phyloP scores from a whole-genome alignment of 495 filamentous ascomycete genomes.

The Pyrenopolyporus hunteri region DNA sequence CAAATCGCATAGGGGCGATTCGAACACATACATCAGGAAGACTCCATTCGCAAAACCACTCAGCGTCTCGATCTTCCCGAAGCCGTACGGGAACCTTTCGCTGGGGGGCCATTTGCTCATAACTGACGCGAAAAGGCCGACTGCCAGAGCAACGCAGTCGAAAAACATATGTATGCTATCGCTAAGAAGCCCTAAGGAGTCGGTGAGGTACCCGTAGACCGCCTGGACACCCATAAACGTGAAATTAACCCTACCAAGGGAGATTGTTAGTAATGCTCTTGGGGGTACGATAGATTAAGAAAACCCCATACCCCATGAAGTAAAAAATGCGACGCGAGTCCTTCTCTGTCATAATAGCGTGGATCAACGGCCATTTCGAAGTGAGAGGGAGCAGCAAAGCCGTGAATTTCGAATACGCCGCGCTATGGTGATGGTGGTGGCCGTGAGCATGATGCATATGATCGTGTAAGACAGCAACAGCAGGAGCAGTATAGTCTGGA shows the following conservation, averaged over 20 bases:
- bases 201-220: constrained; percentile 89
- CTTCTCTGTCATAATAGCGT: constrained; percentile 86
- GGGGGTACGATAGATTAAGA: no score
- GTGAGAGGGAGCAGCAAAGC: constrained; percentile 68
- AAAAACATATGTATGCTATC: constrained; percentile 99
- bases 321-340: constrained; percentile 97
- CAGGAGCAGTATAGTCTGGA: constrained; percentile 13
- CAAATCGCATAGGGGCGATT: background rate
- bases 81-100: constrained; percentile 87
- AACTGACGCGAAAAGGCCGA: constrained; percentile 92
- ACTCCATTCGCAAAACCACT: constrained; percentile 97
- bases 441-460: constrained; percentile 32
- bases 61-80: constrained; percentile 94
- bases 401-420: constrained; percentile 63
- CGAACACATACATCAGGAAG: constrained; percentile 77
- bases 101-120: constrained; percentile 97
- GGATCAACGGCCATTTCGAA: constrained; percentile 73
- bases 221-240: constrained; percentile 94
- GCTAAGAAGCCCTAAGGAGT: constrained; percentile 90
- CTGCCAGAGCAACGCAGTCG: constrained; percentile 89
- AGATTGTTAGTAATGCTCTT: constrained; percentile 26
- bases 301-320: constrained; percentile 90
- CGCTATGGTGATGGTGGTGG: constrained; percentile 39
- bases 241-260: constrained; percentile 77
- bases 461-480: constrained; percentile 33